Evolutionary conservation across 768 basidiomycete genomes (phyloP).

Genomic region (Tulasnella sp.): DNA sequence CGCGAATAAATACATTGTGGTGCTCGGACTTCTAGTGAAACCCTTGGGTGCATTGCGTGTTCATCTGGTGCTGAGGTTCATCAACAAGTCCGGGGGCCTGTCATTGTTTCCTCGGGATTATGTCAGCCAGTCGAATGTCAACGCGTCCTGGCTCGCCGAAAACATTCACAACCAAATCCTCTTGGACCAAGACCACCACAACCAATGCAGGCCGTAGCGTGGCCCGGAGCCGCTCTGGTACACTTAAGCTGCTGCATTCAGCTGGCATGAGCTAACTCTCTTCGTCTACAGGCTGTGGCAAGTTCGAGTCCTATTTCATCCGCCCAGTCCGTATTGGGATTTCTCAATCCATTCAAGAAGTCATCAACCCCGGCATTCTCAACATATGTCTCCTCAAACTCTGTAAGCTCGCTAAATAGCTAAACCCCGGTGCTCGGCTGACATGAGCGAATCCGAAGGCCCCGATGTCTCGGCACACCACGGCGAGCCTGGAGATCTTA

Average conservation of each 20-base stretch:
- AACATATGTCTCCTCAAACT: background rate
- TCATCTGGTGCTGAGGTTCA: background rate
- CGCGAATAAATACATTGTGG: slow-evolving; percentile 15
- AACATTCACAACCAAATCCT: slow-evolving; percentile 4
- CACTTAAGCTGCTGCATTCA: background rate
- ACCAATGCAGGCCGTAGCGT: slow-evolving; percentile 17
- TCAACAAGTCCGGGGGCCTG: too few species aligned
- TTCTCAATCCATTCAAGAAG: background rate
- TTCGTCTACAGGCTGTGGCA: background rate
- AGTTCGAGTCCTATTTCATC: background rate
- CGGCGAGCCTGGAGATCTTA: background rate
- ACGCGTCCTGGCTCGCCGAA: slow-evolving; percentile 3
- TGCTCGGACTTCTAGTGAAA: background rate
- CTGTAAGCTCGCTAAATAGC: background rate
- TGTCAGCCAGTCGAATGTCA: background rate
- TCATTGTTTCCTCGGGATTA: background rate
- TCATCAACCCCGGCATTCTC: background rate
- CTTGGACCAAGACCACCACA: background rate
- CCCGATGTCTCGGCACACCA: background rate
- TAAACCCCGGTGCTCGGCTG: background rate
- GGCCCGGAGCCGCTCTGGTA: slow-evolving; percentile 11
- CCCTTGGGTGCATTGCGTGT: background rate
- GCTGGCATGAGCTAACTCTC: background rate
- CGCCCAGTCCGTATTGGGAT: background rate
- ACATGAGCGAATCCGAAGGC: background rate